phyloP scores from a whole-genome alignment of 2,329 filamentous ascomycete genomes.

The Lachnellula willkommii region DNA sequence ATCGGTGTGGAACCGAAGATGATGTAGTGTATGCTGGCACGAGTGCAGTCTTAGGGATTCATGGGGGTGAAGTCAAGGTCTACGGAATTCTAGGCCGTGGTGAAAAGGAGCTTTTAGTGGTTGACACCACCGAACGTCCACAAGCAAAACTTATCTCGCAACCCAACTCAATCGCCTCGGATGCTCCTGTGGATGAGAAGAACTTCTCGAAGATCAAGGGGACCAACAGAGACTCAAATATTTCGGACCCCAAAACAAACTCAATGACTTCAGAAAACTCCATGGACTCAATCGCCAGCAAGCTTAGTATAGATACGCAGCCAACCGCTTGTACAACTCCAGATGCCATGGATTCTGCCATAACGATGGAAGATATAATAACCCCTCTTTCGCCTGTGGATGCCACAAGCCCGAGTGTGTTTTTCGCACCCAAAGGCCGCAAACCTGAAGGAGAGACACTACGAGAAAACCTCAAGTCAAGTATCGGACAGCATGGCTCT shows the following conservation, averaged over 20 bases:
- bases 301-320: conserved; percentile 2
- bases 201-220: neutral
- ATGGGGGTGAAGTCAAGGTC: conserved; percentile 58
- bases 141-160: conserved; percentile 23
- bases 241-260: neutral
- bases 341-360: conserved; percentile 1
- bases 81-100: conserved; percentile 68
- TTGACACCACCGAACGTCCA: conserved; percentile 45
- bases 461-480: conserved; percentile 3
- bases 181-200: neutral
- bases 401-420: neutral
- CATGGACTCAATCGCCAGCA: neutral
- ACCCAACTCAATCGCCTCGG: conserved; percentile 12
- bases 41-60: conserved; percentile 63
- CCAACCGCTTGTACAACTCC: conserved; percentile 5
- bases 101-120: conserved; percentile 61
- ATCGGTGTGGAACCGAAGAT: conserved; percentile 63
- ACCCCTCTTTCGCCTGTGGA: conserved; percentile 1
- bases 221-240: neutral
- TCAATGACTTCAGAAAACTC: neutral
- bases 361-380: conserved; percentile 2
- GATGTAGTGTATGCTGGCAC: conserved; percentile 68
- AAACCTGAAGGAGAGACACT: conserved; percentile 2
- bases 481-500: conserved; percentile 1
- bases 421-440: conserved; percentile 1